Conservation (phyloP, 441 rosid species). For the Lepidium campestre region DNA sequence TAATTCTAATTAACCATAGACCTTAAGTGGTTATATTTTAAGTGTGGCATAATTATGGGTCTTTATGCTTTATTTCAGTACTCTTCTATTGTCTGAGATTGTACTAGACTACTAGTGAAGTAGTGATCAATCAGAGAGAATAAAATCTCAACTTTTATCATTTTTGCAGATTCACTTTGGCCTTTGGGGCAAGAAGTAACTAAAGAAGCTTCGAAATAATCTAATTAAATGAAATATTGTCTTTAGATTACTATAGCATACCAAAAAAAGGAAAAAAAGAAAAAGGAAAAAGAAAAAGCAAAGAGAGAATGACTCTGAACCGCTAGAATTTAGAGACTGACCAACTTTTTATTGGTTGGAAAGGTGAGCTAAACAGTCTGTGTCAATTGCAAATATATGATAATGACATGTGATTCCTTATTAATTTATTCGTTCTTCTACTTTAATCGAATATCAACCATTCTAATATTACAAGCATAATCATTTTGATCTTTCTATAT, state of each 20-base stretch:
- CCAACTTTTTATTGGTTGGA: conserved; percentile 22
- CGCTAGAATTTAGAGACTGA: conserved; percentile 13
- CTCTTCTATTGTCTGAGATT: neutral
- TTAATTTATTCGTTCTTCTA: neutral
- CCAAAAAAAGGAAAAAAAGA: neutral
- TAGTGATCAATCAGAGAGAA: conserved; percentile 14
- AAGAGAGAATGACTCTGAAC: conserved; percentile 12
- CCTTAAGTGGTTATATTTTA: neutral
- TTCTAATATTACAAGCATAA: no score
- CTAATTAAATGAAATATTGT: neutral
- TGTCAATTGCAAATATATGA: conserved; percentile 3
- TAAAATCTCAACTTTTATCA: conserved; percentile 17
- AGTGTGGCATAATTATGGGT: neutral
- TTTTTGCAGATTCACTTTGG: conserved; percentile 13
- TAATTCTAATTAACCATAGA: neutral
- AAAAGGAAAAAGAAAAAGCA: neutral
- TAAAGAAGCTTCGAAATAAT: conserved; percentile 8
- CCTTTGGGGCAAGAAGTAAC: neutral
- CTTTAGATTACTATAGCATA: neutral
- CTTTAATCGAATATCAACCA: neutral
- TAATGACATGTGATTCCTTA: conserved; percentile 21
- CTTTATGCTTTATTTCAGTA: neutral
- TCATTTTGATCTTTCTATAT: no score
- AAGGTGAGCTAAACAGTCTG: conserved; percentile 10
- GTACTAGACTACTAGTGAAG: neutral